Percentiles rank a stretch among this genome's conserved stretches.
Evolutionary conservation across 495 filamentous ascomycete species (phyloP).

Genomic region (Haplographium delicatum): DNA sequence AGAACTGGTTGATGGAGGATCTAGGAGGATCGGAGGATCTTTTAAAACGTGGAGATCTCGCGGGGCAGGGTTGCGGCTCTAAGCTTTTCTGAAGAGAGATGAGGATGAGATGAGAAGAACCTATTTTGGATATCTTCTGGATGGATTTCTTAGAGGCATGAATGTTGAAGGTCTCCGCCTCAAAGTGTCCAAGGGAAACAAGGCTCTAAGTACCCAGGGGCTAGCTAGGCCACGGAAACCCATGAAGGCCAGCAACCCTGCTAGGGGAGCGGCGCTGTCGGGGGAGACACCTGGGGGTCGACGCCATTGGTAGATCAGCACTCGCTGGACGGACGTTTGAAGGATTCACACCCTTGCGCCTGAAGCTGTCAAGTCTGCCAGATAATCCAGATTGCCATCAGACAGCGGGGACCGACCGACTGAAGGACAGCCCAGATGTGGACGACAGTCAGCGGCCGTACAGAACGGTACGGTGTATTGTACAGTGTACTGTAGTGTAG

Average conservation of each 20-base stretch:
- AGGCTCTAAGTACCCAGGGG: constrained; percentile 15
- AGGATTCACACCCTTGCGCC: constrained; percentile 16
- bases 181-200: constrained; percentile 17
- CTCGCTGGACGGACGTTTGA: constrained; percentile 6
- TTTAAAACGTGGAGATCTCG: constrained; percentile 17
- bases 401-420: no score
- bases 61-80: neutral
- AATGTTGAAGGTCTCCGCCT: constrained; percentile 22
- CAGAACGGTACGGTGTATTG: no score
- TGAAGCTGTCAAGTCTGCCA: no score
- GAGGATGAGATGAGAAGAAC: constrained; percentile 1
- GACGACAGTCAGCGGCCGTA: no score
- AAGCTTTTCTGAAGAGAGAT: constrained; percentile 6
- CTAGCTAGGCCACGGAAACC: neutral
- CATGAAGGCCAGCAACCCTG: constrained; percentile 2
- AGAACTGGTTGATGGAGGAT: constrained; percentile 10
- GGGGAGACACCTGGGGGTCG: neutral
- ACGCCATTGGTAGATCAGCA: constrained; percentile 9
- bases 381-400: no score
- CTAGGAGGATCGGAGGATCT: constrained; percentile 13
- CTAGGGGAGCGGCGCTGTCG: neutral
- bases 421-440: no score
- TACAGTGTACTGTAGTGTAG: no score
- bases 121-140: constrained; percentile 21
- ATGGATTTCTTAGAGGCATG: constrained; percentile 18